Percentiles rank a stretch among this genome's conserved stretches.
These are phyloP conservation scores for Huntiella savannae DNA, from an alignment of 2,329 filamentous ascomycete genomes.

Conservation along the genomic window DNA sequence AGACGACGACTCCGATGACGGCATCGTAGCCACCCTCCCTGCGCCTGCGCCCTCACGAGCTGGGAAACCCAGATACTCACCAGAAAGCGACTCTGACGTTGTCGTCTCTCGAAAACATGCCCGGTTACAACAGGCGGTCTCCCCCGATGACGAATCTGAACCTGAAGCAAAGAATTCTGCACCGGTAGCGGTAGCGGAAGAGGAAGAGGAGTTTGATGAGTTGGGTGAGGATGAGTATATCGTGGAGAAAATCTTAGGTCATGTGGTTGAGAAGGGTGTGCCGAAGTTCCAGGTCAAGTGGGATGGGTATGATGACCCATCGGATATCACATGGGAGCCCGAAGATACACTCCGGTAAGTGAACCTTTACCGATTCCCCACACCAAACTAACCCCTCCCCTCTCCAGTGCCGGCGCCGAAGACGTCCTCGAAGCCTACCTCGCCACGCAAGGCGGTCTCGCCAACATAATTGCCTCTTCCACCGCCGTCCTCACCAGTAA, in stretches of 20 bases:
- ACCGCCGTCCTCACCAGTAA: constrained; percentile 31
- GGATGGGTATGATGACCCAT: constrained; percentile 54
- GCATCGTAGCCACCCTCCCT: background rate
- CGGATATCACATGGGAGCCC: constrained; percentile 62
- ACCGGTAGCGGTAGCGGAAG: constrained; percentile 11
- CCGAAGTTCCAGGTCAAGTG: constrained; percentile 58
- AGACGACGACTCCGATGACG: constrained; percentile 7
- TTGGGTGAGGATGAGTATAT: constrained; percentile 29
- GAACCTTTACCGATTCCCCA: background rate
- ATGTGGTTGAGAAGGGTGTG: constrained; percentile 37
- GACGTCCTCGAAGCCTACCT: constrained; percentile 48
- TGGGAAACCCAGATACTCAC: background rate
- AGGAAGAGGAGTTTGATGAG: constrained; percentile 16
- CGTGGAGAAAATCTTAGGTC: constrained; percentile 53
- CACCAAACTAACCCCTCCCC: background rate
- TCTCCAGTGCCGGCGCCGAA: constrained; percentile 32
- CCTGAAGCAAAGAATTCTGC: background rate
- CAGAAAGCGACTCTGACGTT: too few species aligned
- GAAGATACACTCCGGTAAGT: constrained; percentile 47
- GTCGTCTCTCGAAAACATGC: too few species aligned
- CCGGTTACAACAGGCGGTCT: too few species aligned
- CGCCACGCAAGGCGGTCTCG: constrained; percentile 40
- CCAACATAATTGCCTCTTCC: constrained; percentile 32
- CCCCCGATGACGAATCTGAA: background rate
- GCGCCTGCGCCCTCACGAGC: background rate